phyloP scores from a whole-genome alignment of 805 yeast species.

The Blastobotrys muscicola region DNA sequence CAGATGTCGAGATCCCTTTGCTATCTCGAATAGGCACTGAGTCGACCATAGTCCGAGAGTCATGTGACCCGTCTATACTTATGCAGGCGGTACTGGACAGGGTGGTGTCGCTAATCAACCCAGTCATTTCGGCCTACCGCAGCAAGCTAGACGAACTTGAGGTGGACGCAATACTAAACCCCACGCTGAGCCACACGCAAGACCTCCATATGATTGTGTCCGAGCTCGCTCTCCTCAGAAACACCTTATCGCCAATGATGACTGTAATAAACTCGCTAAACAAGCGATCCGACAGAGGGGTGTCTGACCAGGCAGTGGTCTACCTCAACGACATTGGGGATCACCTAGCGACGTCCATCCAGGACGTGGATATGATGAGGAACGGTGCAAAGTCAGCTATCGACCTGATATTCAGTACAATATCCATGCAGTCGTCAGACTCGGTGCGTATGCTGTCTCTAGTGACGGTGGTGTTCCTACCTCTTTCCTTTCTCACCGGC shows the following conservation, averaged over 20 bases:
- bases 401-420: conserved; percentile 46
- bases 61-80: conserved; percentile 43
- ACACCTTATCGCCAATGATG: conserved; percentile 40
- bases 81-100: conserved; percentile 48
- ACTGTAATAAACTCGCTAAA: conserved; percentile 36
- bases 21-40: conserved; percentile 37
- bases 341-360: conserved; percentile 42
- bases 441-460: conserved; percentile 46
- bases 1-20: conserved; percentile 44
- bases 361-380: conserved; percentile 47
- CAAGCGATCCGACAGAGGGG: conserved; percentile 1
- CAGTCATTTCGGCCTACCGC: conserved; percentile 45
- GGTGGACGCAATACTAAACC: conserved; percentile 40
- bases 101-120: conserved; percentile 43
- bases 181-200: conserved; percentile 42
- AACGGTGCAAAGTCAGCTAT: conserved; percentile 42
- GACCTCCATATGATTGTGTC: conserved; percentile 45
- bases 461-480: conserved; percentile 50
- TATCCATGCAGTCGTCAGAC: conserved; percentile 45
- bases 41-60: conserved; percentile 40
- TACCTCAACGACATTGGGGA: conserved; percentile 50
- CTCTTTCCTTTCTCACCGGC: conserved; percentile 52
- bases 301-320: conserved; percentile 35
- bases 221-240: conserved; percentile 40
- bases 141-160: conserved; percentile 41